phyloP scores from a whole-genome alignment of 352 stramenopile genomes.

The Sclerospora graminicola region DNA sequence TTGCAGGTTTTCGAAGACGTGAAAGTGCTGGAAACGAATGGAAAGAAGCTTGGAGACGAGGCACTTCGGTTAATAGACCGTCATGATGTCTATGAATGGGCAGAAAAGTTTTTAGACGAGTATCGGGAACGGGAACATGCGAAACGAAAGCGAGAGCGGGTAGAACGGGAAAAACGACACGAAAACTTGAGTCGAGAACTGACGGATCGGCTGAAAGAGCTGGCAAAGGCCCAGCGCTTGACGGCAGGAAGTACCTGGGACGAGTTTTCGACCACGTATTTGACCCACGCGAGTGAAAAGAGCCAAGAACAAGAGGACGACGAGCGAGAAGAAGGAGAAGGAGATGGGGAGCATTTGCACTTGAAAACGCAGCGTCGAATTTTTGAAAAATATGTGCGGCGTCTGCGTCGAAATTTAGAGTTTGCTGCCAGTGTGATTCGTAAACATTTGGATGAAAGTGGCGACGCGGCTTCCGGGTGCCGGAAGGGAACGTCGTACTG shows the following conservation, averaged over 20 bases:
- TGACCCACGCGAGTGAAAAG: conserved; percentile 3
- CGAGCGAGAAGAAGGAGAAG: background rate
- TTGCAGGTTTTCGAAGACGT: conserved; percentile 33
- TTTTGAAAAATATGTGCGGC: conserved; percentile 42
- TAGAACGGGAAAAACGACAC: conserved; percentile 26
- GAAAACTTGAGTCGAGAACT: conserved; percentile 25
- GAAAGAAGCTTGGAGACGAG: conserved; percentile 15
- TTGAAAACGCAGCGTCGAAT: conserved; percentile 34
- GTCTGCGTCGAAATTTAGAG: conserved; percentile 27
- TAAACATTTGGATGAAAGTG: no score
- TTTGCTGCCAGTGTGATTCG: conserved; percentile 16
- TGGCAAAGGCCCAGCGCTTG: conserved; percentile 7
- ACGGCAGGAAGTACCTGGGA: conserved; percentile 21
- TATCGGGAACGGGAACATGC: conserved; percentile 38
- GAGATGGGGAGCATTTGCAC: conserved; percentile 15
- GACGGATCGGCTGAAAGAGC: conserved; percentile 19
- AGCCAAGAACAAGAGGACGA: conserved; percentile 5
- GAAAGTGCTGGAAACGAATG: conserved; percentile 9
- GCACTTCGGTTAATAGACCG: conserved; percentile 27
- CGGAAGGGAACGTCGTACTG: no score
- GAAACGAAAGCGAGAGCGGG: conserved; percentile 36
- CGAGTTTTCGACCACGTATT: conserved; percentile 12
- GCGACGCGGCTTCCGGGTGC: no score
- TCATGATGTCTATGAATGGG: conserved; percentile 58
- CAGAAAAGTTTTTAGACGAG: conserved; percentile 34